Evolutionary conservation across 371 early-diverging fungal species (phyloP).

Genomic region (Mucor piriformis): DNA sequence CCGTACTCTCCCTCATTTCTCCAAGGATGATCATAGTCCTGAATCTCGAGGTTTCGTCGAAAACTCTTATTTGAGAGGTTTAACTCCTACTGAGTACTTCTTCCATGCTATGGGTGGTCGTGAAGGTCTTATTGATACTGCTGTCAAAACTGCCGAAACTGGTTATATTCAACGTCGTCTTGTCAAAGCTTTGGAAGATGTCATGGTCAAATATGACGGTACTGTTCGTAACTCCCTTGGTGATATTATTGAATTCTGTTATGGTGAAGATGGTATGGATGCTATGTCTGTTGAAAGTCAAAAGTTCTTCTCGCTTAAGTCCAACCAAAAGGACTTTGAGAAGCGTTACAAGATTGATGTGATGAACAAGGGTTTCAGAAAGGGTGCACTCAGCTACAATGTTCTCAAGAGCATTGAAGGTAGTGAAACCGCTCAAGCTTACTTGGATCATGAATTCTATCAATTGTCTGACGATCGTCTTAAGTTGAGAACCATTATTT

Average conservation of each 20-base stretch:
- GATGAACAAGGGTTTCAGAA: conserved; percentile 64
- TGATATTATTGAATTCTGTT: conserved; percentile 93
- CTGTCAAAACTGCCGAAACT: conserved; percentile 99
- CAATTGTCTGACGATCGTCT: conserved; percentile 78
- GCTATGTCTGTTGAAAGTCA: conserved; percentile 92
- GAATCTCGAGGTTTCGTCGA: conserved; percentile 98
- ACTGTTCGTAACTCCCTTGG: conserved; percentile 97
- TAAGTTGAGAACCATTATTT: conserved; percentile 76
- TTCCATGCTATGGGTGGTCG: conserved; percentile 99
- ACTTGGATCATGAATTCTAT: conserved; percentile 82
- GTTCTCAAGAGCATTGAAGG: conserved; percentile 70
- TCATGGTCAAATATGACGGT: conserved; percentile 97
- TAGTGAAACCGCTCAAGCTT: conserved; percentile 67
- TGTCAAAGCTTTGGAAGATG: conserved; percentile 99
- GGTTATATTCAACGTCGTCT: conserved; percentile 99
- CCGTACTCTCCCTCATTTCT: conserved; percentile 98
- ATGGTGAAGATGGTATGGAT: conserved; percentile 99
- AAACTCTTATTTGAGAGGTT: conserved; percentile 97
- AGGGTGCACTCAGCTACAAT: conserved; percentile 67
- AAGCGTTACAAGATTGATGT: conserved; percentile 83
- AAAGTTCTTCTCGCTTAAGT: conserved; percentile 68
- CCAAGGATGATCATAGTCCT: conserved; percentile 98
- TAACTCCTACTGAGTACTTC: conserved; percentile 99
- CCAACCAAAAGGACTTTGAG: conserved; percentile 74
- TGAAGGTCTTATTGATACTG: conserved; percentile 99